Conservation (phyloP, 768 basidiomycete genomes). For the Harrya chromipes region DNA sequence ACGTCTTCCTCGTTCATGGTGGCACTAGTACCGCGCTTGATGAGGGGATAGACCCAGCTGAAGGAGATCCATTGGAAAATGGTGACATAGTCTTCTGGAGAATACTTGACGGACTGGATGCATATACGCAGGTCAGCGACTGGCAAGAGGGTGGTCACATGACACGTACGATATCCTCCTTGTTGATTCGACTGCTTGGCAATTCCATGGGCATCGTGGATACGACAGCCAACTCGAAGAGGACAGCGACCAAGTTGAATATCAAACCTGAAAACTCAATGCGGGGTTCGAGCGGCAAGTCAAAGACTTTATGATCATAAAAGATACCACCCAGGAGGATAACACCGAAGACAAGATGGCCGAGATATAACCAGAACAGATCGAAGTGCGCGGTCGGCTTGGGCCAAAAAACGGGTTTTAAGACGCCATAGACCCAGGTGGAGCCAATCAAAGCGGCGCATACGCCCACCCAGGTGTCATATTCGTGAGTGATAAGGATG, state of each 20-base stretch:
- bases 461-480: slow-evolving; percentile 32
- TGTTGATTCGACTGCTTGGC: slow-evolving; percentile 52
- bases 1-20: slow-evolving; percentile 72
- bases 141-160: not conserved
- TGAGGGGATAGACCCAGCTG: slow-evolving; percentile 65
- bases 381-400: slow-evolving; percentile 60
- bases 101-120: slow-evolving; percentile 25
- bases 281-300: slow-evolving; percentile 38
- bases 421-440: slow-evolving; percentile 65
- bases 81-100: slow-evolving; percentile 72
- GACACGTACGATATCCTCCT: slow-evolving; percentile 58
- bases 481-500: slow-evolving; percentile 38
- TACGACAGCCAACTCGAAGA: slow-evolving; percentile 44
- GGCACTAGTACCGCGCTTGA: slow-evolving; percentile 44
- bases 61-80: slow-evolving; percentile 74
- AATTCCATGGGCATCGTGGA: slow-evolving; percentile 63
- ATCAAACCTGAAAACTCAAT: slow-evolving; percentile 24
- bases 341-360: slow-evolving; percentile 43
- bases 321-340: slow-evolving; percentile 52
- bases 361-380: slow-evolving; percentile 55
- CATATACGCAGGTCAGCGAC: not conserved
- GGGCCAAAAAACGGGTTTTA: slow-evolving; percentile 52
- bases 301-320: slow-evolving; percentile 48
- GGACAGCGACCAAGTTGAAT: slow-evolving; percentile 44
- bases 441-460: slow-evolving; percentile 47